phyloP scores from a whole-genome alignment of 1,284 basidiomycete species.

The Cystobasidium pallidum region DNA sequence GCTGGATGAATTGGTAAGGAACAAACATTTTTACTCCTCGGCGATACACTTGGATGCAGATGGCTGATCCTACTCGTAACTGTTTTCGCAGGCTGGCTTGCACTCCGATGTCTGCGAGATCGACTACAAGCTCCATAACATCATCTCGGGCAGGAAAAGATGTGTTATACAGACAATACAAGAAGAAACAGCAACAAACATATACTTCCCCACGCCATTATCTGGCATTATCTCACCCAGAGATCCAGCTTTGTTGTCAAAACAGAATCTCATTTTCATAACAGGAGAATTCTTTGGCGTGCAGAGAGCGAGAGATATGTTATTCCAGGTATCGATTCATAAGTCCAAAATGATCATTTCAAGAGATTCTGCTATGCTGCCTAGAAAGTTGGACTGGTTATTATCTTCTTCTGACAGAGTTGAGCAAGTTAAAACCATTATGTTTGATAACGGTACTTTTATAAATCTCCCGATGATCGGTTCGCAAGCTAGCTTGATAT shows the following conservation, averaged over 20 bases:
- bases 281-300: slow-evolving; percentile 97
- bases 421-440: slow-evolving; percentile 77
- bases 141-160: slow-evolving; percentile 89
- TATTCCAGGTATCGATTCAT: slow-evolving; percentile 79
- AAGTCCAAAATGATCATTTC: slow-evolving; percentile 94
- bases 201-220: slow-evolving; percentile 89
- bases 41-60: slow-evolving; percentile 3
- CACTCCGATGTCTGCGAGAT: slow-evolving; percentile 90
- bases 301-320: slow-evolving; percentile 91
- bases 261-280: slow-evolving; percentile 86
- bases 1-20: slow-evolving; percentile 84
- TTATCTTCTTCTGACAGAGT: slow-evolving; percentile 64
- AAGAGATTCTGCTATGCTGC: slow-evolving; percentile 87
- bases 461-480: slow-evolving; percentile 91
- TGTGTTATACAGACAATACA: slow-evolving; percentile 86
- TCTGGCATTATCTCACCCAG: slow-evolving; percentile 73
- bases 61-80: slow-evolving; percentile 29
- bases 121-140: slow-evolving; percentile 90
- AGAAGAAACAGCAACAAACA: slow-evolving; percentile 95
- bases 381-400: slow-evolving; percentile 98
- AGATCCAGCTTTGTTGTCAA: slow-evolving; percentile 53
- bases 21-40: slow-evolving; percentile 47
- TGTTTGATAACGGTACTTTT: slow-evolving; percentile 96
- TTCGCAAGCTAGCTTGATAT: slow-evolving; percentile 80
- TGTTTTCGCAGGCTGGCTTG: slow-evolving; percentile 69